Percentiles rank a stretch among this genome's conserved stretches.
These are phyloP conservation scores for Clitopilus passeckerianus DNA, from an alignment of 768 basidiomycete species.

Conservation along the genomic window DNA sequence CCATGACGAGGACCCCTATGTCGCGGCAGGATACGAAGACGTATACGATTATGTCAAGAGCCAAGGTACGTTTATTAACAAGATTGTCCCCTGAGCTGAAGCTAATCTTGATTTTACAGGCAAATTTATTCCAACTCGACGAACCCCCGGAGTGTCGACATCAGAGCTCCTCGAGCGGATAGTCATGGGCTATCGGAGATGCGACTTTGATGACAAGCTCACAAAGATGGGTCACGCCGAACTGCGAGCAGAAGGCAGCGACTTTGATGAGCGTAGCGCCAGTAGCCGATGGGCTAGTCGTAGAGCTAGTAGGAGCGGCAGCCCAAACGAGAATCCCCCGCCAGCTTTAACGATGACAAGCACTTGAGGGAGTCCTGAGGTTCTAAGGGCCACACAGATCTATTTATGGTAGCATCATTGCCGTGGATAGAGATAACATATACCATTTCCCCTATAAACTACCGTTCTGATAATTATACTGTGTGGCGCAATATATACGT, in stretches of 20 bases:
- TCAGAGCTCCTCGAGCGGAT: constrained; percentile 91
- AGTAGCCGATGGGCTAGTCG: constrained; percentile 28
- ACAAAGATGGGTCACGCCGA: constrained; percentile 81
- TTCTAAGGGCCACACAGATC: neutral
- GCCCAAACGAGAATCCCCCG: constrained; percentile 12
- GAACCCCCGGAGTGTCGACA: constrained; percentile 93
- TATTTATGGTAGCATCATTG: neutral
- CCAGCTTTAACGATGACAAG: neutral
- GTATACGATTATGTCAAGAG: constrained; percentile 80
- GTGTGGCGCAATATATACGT: too few species aligned
- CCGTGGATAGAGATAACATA: neutral
- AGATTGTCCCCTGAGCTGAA: too few species aligned
- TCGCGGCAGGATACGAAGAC: constrained; percentile 73
- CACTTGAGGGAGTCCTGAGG: neutral
- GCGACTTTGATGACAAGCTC: constrained; percentile 86
- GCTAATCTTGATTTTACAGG: constrained; percentile 38
- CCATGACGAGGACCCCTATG: constrained; percentile 92
- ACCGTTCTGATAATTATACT: neutral
- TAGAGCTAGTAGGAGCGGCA: constrained; percentile 22
- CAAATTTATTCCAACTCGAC: constrained; percentile 90
- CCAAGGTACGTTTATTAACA: too few species aligned
- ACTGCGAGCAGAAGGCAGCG: constrained; percentile 60
- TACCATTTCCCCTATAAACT: neutral
- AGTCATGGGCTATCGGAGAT: constrained; percentile 77
- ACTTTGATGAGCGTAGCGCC: constrained; percentile 36